A percentile compares a stretch with the other conserved stretches of the same genome.
phyloP scores from a whole-genome alignment of 305 asterid genomes.

The Fraxinus baroniana region DNA sequence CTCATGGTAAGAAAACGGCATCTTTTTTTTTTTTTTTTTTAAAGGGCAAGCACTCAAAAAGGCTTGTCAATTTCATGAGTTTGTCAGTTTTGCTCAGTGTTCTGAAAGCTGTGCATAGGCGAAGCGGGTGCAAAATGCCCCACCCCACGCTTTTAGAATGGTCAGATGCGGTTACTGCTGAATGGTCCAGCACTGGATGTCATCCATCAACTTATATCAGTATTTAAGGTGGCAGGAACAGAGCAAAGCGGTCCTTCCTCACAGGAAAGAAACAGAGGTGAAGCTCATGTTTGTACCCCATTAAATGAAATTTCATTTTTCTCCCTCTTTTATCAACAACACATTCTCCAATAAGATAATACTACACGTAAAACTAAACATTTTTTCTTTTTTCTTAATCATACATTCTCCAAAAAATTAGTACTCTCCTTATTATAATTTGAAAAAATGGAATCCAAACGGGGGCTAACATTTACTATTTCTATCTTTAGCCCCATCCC shows the following conservation, averaged over 20 bases:
- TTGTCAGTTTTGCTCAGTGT: background rate
- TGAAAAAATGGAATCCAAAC: too few relatives aligned
- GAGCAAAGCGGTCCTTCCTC: background rate
- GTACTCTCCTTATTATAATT: background rate
- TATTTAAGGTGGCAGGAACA: background rate
- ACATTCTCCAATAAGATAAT: too few relatives aligned
- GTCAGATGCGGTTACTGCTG: background rate
- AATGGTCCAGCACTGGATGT: background rate
- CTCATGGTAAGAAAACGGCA: background rate
- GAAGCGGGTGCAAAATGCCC: too few relatives aligned
- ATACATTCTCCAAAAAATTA: too few relatives aligned
- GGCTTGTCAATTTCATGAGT: background rate
- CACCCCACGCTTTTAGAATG: background rate
- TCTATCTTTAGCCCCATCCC: background rate
- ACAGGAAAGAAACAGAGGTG: background rate
- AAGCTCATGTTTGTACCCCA: background rate
- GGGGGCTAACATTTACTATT: background rate
- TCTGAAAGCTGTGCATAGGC: too few relatives aligned
- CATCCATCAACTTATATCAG: background rate
- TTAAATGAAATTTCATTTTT: too few relatives aligned
- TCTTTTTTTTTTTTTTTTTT: background rate
- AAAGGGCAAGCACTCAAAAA: background rate
- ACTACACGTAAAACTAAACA: too few relatives aligned
- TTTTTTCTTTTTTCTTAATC: too few relatives aligned
- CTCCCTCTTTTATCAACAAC: background rate